Evolutionary conservation across 179 eudicot genomes (phyloP), one percentile per base, ranked within the genome.

Genomic region (Nepenthes alata): DNA sequence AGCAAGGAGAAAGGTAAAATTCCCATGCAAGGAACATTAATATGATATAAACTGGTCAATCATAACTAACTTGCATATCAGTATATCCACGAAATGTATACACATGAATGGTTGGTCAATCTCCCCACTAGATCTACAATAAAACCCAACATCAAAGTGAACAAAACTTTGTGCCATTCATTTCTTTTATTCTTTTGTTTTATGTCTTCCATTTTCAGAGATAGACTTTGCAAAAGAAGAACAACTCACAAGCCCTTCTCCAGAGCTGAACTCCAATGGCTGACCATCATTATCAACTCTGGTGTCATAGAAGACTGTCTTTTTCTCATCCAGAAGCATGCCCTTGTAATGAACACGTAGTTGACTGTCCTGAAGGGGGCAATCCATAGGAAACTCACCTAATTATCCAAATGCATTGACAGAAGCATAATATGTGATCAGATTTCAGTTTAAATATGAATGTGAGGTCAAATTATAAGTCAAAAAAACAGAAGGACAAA

Each of bases 341-440:
- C 94, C 99, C 76, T 81, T 87, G 81, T 83, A 94, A 72, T 94
- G 97, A 37, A 94, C 87, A 68, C 78, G 83, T 55, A 94, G 74
- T 56, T 75, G 85, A 79, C 99, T 94, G 72, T 94, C 99, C 51
- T 85, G 99, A 73, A 94, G 99, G 47, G 99, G 99, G 80, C 99
- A 94, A 74, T 94, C 97, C 99, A 94, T 94, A 57, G 99, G 99
- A 81, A 94, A 94, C 64, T 94, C 99, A 74, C 99, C 99, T 90
- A 73, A 25, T 58, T 56, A 60, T 36, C 59, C 36, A 10, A 70
- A 53, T 49, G 48, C 7, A 39, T 45, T 2, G 54, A 44, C 16
- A 14, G 16, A 58, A 47, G 7, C 58, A 53, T 8, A 5, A n/a
- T 54, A 34, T 54, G 47, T 64, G 37, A 65, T 9, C 39, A 59